Conservation (phyloP, 78 protist genomes). For the Reticulomyxa filosa region DNA sequence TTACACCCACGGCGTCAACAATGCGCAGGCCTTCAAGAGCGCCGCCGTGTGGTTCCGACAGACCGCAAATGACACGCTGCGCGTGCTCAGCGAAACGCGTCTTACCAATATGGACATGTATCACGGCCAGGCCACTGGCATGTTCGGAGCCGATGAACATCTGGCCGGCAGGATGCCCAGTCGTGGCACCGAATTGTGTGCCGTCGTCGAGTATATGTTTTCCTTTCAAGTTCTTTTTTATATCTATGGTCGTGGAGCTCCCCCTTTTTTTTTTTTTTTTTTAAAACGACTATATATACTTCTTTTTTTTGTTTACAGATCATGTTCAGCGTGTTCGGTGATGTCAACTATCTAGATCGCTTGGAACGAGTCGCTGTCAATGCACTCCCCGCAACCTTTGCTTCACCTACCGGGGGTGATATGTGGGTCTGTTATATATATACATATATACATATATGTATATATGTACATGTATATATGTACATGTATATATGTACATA, state of each 20-base stretch:
- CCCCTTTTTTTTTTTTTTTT: too few species aligned
- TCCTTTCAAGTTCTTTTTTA: too few species aligned
- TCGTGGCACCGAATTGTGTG: slow-evolving; percentile 21
- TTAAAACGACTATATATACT: too few species aligned
- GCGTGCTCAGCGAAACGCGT: not conserved
- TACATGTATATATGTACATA: too few species aligned
- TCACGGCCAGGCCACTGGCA: slow-evolving; percentile 13
- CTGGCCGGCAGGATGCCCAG: slow-evolving; percentile 1
- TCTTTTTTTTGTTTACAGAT: too few species aligned
- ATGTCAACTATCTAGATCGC: slow-evolving; percentile 6
- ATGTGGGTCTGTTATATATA: too few species aligned
- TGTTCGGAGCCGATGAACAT: slow-evolving; percentile 14
- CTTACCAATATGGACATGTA: slow-evolving; percentile 7
- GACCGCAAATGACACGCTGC: not conserved
- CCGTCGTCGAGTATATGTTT: slow-evolving; percentile 23
- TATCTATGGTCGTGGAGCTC: too few species aligned
- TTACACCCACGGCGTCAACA: slow-evolving; percentile 24
- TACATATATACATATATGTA: slow-evolving; percentile 13
- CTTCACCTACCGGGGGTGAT: slow-evolving; percentile 21
- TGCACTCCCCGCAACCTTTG: slow-evolving; percentile 18
- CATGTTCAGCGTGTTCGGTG: slow-evolving; percentile 6
- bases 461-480: too few species aligned
- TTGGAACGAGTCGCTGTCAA: slow-evolving; percentile 20
- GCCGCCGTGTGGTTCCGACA: slow-evolving; percentile 12
- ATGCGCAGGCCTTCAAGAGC: slow-evolving; percentile 21